Base-by-base conservation (phyloP, 495 filamentous ascomycete genomes). In the Penicillium antarcticum region DNA sequence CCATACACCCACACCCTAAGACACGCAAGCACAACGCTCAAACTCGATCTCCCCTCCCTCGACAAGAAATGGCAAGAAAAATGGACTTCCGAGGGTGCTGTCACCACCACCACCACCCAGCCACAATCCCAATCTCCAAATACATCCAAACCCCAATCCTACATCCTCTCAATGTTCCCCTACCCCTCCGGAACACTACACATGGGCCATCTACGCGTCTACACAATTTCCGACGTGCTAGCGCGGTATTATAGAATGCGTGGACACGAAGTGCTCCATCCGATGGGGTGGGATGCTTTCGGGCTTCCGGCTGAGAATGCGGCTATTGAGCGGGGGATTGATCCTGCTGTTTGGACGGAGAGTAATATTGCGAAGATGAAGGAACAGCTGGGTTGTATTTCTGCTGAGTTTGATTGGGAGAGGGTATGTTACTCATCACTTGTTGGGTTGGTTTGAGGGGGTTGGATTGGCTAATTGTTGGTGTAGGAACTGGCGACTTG, bases 201-300 rank as follows among this genome's bases (percentile, higher is more conserved):
- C 66, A 83, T 96, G 60, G 91, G 91, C 13, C 91, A 96, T 66
- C 75, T 95, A 12, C 82, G 91, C 2, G 88, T 94, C 40, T 96
- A 95, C 73, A 92, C 91, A 14, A 92, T 96, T 51, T 88, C 90
- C 33, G 91, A 96, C 70, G 86, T 91, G 3, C 68, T 96, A 26
- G 82, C 89, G 13, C 78, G 91, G 12, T 95, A 87, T 58, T 83
- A 85, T 56, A 80, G 78, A 8, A 86, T 95, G 76, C 82, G 83
- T 45, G 91, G 91, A 3, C 74, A 83, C 62, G 70, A 87, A 45
- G 90, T 95, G 26, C 64, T 95, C 18, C 81, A 94, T 44, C 91
- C 91, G 23, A 95, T 96, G 83, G 91, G 89, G 3, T 96, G 91
- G 91, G 91, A 96, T 76, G 89, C 88, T 16, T 95, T 96, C 64